Evolutionary conservation across 208 protist species (phyloP), one percentile per base, ranked within the genome.

Genomic region (Acanthamoeba rhysodes): DNA sequence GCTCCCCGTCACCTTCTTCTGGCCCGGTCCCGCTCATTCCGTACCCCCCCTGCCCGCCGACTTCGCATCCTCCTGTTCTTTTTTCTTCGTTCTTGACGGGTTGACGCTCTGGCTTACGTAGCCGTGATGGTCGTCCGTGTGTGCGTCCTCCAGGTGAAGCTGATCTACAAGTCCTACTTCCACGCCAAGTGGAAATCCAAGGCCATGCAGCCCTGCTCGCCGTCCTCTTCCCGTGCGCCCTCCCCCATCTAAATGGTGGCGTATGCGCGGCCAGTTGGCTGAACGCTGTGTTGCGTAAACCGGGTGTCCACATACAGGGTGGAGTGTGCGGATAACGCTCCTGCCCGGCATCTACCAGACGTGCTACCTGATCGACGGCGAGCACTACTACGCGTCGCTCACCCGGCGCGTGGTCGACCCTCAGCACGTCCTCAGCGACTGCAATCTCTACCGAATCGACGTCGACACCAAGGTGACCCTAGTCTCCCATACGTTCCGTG

Each of bases 91-190:
- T 24, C 8, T 22, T 68, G 45, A 1, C 7, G 45, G 2, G 45
- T 4, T 45, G 41, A 1, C 41, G 41, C 20, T 27, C 57, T 4
- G 12, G 57, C 20, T 27, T 3, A 24, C 14, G 57, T 27, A 9
- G 37, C 37, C 2, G 37, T 41, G 37, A 41, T 41, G 37, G 8
- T 48, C 45, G 45, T 48, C 45, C 45, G 45, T 48, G 45, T 12
- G 10, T 7, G n/a, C n/a, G n/a, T 48, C 45, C 10, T 48, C 45
- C 80, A 88, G 80, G 80, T 64, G 45, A 62, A 64, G n/a, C 50
- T 88, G 50, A 5, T 88, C 48, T 88, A 88, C 29, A 88, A 88
- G 27, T 88, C 80, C 80, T 88, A 64, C 50, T 88, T 88, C 34
- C 50, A 55, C 24, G 50, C 45, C 14, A 88, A 88, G 50, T 88